These are phyloP conservation scores for Leccinum fibrillosum DNA, from an alignment of 768 basidiomycete species.

Conservation along the genomic window DNA sequence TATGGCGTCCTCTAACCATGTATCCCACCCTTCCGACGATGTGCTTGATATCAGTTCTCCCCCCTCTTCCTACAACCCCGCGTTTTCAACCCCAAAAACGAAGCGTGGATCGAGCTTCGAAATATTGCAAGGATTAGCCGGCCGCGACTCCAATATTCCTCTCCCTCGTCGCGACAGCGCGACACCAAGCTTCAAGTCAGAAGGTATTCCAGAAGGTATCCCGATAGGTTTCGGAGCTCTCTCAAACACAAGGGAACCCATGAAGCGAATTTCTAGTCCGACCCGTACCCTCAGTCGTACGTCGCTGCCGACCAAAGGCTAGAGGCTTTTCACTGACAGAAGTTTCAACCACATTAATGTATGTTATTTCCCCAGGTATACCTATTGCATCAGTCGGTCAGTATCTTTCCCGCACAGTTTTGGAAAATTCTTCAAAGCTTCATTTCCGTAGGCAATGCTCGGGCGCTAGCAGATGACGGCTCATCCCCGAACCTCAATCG, in stretches of 20 bases:
- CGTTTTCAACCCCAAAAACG: slow-evolving; percentile 43
- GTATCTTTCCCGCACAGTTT: slow-evolving; percentile 27
- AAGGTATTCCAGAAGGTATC: slow-evolving; percentile 70
- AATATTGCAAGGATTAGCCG: slow-evolving; percentile 64
- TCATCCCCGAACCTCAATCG: slow-evolving; percentile 34
- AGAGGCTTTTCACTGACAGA: slow-evolving; percentile 17
- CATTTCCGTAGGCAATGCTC: slow-evolving; percentile 66
- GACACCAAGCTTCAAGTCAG: slow-evolving; percentile 36
- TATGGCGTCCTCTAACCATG: slow-evolving; percentile 38
- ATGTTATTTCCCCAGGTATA: slow-evolving; percentile 51
- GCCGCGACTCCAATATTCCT: slow-evolving; percentile 72
- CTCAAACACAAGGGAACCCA: slow-evolving; percentile 34
- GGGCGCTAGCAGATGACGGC: slow-evolving; percentile 77
- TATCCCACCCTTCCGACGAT: slow-evolving; percentile 33
- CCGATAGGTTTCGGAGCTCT: slow-evolving; percentile 53
- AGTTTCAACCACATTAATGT: slow-evolving; percentile 21
- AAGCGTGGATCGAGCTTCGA: slow-evolving; percentile 71
- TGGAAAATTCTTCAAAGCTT: slow-evolving; percentile 16
- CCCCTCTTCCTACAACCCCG: slow-evolving; percentile 31
- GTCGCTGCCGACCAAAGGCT: slow-evolving; percentile 34
- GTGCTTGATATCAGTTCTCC: slow-evolving; percentile 32
- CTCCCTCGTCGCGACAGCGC: slow-evolving; percentile 57
- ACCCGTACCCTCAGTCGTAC: slow-evolving; percentile 77
- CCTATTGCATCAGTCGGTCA: slow-evolving; percentile 75
- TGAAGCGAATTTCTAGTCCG: slow-evolving; percentile 65